Conservation (phyloP, 139 green algal genomes). For the Closterium sp. region DNA sequence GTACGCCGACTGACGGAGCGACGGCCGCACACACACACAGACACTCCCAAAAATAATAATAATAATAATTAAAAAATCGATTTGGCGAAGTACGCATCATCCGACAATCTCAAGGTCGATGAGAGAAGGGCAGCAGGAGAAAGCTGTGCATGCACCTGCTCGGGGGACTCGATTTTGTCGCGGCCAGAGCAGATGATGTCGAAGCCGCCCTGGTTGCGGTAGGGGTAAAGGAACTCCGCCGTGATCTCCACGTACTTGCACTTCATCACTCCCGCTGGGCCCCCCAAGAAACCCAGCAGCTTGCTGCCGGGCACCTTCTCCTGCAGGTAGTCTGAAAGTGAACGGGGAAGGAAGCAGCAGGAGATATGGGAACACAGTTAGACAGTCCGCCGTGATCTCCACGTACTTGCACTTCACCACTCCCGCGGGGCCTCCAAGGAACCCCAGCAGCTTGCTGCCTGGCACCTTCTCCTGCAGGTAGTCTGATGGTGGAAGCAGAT, state of each 20-base stretch:
- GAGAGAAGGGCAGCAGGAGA: too few relatives aligned
- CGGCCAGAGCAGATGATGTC: constrained; percentile 66
- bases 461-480: constrained; percentile 27
- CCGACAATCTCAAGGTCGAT: too few relatives aligned
- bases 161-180: constrained; percentile 63
- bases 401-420: constrained; percentile 45
- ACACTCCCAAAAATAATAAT: too few relatives aligned
- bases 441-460: constrained; percentile 29
- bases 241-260: constrained; percentile 29
- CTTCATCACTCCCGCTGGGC: constrained; percentile 48
- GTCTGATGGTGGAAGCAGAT: background rate
- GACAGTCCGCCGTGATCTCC: constrained; percentile 1
- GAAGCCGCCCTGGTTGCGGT: constrained; percentile 70
- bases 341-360: background rate
- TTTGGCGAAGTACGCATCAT: too few relatives aligned
- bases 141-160: too few relatives aligned
- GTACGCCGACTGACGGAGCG: too few relatives aligned
- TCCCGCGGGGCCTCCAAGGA: constrained; percentile 33
- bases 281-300: constrained; percentile 32
- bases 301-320: constrained; percentile 14
- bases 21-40: too few relatives aligned
- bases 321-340: constrained; percentile 36
- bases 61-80: too few relatives aligned
- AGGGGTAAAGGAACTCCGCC: constrained; percentile 37
- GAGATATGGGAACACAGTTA: too few relatives aligned